Conservation (phyloP, 768 basidiomycete species). For the Psilocybe sp. region DNA sequence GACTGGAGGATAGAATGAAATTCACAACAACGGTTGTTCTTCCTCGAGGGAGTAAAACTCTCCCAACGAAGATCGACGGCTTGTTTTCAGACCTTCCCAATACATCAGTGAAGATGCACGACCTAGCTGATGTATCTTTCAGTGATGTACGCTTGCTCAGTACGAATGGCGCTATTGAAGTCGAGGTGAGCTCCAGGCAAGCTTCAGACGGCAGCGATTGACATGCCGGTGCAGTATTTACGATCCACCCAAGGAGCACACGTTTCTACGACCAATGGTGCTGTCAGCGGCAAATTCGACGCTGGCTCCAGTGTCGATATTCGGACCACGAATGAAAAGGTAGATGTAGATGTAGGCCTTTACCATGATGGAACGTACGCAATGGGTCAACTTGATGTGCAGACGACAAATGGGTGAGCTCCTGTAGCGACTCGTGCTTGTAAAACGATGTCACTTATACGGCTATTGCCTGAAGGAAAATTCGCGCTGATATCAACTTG, state of each 20-base stretch:
- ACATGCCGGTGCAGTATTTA: constrained; percentile 3
- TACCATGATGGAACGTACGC: constrained; percentile 20
- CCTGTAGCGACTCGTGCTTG: not conserved
- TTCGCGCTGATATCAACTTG: constrained; percentile 30
- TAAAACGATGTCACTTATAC: not conserved
- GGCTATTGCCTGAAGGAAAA: constrained; percentile 20
- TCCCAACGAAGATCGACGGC: constrained; percentile 30
- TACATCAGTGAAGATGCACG: constrained; percentile 33
- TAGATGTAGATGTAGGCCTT: constrained; percentile 37
- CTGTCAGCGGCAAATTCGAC: constrained; percentile 37
- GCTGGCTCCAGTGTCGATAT: constrained; percentile 33
- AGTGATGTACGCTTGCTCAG: no score
- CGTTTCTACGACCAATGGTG: constrained; percentile 10
- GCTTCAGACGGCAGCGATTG: not conserved
- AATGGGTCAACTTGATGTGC: constrained; percentile 26
- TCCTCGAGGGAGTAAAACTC: constrained; percentile 21
- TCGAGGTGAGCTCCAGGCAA: constrained; percentile 16
- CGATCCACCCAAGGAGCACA: not conserved
- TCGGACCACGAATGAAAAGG: constrained; percentile 36
- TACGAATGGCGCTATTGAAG: no score
- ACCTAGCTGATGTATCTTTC: constrained; percentile 18
- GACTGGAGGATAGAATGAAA: constrained; percentile 15
- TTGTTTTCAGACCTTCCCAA: constrained; percentile 42
- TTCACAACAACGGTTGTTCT: constrained; percentile 36
- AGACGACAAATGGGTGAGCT: constrained; percentile 42